phyloP scores from a whole-genome alignment of 2,329 filamentous ascomycete genomes.

The Botrytis byssoidea region DNA sequence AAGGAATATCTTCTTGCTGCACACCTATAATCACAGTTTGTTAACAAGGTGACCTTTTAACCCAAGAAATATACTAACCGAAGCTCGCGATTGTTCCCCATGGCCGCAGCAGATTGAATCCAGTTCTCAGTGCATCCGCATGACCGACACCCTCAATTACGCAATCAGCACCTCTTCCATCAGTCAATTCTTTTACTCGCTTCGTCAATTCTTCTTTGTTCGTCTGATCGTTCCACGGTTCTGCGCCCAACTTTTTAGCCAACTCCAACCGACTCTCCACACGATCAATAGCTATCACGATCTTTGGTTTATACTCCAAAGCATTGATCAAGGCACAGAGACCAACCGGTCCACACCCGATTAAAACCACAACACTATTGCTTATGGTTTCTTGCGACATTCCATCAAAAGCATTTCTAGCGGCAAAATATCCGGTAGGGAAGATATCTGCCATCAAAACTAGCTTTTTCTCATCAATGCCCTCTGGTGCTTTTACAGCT shows the following conservation, averaged over 20 bases:
- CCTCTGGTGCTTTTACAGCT: slow-evolving; percentile 68
- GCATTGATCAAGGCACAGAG: slow-evolving; percentile 80
- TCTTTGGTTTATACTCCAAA: slow-evolving; percentile 70
- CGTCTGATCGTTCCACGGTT: slow-evolving; percentile 75
- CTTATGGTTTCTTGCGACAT: slow-evolving; percentile 56
- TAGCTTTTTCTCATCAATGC: slow-evolving; percentile 70
- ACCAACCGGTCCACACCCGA: slow-evolving; percentile 84
- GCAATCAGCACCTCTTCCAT: slow-evolving; percentile 80
- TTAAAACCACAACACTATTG: slow-evolving; percentile 71
- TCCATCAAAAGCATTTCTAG: slow-evolving; percentile 68
- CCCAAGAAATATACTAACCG: background rate
- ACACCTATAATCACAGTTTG: slow-evolving; percentile 8
- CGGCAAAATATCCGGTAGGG: slow-evolving; percentile 82
- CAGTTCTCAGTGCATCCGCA: slow-evolving; percentile 66
- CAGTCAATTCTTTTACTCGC: slow-evolving; percentile 71
- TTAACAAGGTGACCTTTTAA: background rate
- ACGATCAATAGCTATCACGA: slow-evolving; percentile 76
- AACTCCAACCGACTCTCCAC: slow-evolving; percentile 72
- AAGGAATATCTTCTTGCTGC: slow-evolving; percentile 58
- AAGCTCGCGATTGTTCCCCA: slow-evolving; percentile 64
- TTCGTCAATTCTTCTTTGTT: slow-evolving; percentile 62
- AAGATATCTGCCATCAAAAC: slow-evolving; percentile 94
- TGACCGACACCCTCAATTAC: slow-evolving; percentile 77
- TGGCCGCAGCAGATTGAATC: slow-evolving; percentile 68
- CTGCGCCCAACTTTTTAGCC: slow-evolving; percentile 72